phyloP scores from a whole-genome alignment of 31 red algal species.

The Endocladia muricata region DNA sequence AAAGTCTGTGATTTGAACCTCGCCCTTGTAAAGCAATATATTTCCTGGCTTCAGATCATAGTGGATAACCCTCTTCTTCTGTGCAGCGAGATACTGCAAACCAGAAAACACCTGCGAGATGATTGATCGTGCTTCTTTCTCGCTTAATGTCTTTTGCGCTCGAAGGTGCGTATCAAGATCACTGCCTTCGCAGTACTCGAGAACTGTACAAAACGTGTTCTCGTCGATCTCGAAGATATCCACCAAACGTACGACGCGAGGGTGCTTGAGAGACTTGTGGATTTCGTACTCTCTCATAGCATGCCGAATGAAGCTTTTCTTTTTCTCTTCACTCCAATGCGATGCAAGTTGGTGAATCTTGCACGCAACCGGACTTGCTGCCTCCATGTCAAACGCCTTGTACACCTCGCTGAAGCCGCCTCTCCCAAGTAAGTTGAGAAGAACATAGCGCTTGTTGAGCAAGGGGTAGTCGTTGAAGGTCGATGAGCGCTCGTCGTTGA shows the following conservation, averaged over 20 bases:
- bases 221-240: slow-evolving; percentile 99
- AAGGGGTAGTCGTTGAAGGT: slow-evolving; percentile 69
- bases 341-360: slow-evolving; percentile 96
- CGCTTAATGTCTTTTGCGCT: slow-evolving; percentile 61
- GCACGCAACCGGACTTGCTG: slow-evolving; percentile 64
- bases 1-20: slow-evolving; percentile 98
- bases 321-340: slow-evolving; percentile 93
- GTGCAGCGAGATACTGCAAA: slow-evolving; percentile 79
- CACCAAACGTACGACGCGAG: slow-evolving; percentile 78
- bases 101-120: slow-evolving; percentile 85
- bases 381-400: slow-evolving; percentile 82
- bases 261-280: slow-evolving; percentile 90
- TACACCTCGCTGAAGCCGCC: slow-evolving; percentile 97
- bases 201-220: slow-evolving; percentile 92
- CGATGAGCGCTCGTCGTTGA: slow-evolving; percentile 76
- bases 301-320: slow-evolving; percentile 93
- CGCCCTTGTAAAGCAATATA: slow-evolving; percentile 89
- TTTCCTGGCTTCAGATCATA: slow-evolving; percentile 99
- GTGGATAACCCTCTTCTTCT: slow-evolving; percentile 87
- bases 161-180: slow-evolving; percentile 91
- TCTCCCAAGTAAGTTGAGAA: slow-evolving; percentile 84
- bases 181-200: slow-evolving; percentile 93
- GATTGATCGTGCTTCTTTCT: slow-evolving; percentile 89
- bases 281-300: slow-evolving; percentile 93
- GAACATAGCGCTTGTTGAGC: slow-evolving; percentile 76